Evolutionary conservation across 1,284 basidiomycete species (phyloP).

Genomic region (Leucoagaricus sp.): DNA sequence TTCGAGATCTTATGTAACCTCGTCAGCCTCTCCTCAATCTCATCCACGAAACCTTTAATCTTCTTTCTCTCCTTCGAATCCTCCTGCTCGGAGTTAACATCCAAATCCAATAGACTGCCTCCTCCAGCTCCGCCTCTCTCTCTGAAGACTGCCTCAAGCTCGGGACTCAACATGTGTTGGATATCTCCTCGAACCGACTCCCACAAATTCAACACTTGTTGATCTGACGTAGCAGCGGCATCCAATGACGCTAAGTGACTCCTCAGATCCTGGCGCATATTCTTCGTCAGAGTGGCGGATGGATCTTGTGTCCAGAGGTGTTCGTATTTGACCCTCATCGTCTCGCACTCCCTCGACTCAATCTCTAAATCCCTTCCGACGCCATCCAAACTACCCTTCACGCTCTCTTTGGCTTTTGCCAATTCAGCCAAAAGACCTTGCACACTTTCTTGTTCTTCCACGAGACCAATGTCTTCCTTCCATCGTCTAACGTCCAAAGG

Average conservation of each 20-base stretch:
- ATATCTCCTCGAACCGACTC: conserved; percentile 71
- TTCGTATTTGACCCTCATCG: conserved; percentile 83
- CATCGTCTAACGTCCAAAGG: conserved; percentile 76
- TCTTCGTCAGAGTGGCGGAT: conserved; percentile 71
- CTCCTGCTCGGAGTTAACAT: conserved; percentile 58
- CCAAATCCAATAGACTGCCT: conserved; percentile 69
- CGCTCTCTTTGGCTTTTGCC: conserved; percentile 60
- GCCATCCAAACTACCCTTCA: conserved; percentile 62
- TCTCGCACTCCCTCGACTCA: conserved; percentile 84
- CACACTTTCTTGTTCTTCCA: conserved; percentile 69
- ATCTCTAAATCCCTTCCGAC: conserved; percentile 68
- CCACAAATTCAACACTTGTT: conserved; percentile 80
- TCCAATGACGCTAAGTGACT: conserved; percentile 76
- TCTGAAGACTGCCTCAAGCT: conserved; percentile 74
- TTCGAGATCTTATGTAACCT: conserved; percentile 80
- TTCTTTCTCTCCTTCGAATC: conserved; percentile 72
- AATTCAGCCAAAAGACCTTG: conserved; percentile 65
- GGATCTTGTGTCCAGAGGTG: conserved; percentile 92
- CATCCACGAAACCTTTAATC: conserved; percentile 68
- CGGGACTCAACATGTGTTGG: conserved; percentile 60
- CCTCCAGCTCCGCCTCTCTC: conserved; percentile 43
- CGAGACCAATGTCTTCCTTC: conserved; percentile 73
- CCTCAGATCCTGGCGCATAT: conserved; percentile 79
- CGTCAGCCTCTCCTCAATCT: conserved; percentile 79
- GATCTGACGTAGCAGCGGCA: conserved; percentile 79